Base-by-base conservation (phyloP, 2,329 filamentous ascomycete genomes). In the Huntiella omanensis region DNA sequence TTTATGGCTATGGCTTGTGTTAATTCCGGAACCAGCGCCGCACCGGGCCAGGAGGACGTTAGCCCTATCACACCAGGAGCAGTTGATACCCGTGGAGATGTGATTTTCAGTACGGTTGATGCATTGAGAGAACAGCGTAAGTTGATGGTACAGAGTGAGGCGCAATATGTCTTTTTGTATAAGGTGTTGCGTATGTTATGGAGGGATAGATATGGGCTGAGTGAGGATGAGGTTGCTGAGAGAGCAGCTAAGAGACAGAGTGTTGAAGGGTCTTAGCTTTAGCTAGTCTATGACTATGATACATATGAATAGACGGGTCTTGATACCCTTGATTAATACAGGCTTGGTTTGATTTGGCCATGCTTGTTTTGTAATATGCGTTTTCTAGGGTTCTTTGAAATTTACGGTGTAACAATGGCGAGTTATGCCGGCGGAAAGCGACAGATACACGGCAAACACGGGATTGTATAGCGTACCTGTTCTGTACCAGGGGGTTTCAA, bases 81-180 rank as follows among this genome's bases (percentile, higher is more conserved):
- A 52, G 0, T 87, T 32, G 48, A 49, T 38, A 46, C 44, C 1
- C 43, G 48, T 6, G 44, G 44, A 28, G 48, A 95, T 55, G 72
- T 80, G 2, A 71, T 98, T 36, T 83, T 77, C 53, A 70, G 81
- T 13, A 81, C 82, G 0, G 87, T 98, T 46, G 80, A 93, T 55
- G 63, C 66, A 50, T 69, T 98, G 47, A 74, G 91, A 39, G 75
- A 88, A 60, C 91, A 98, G 66, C 74, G 91, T 13, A 83, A 84
- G 65, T 83, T 80, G 62, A 98, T 98, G 91, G 91, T 98, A 4
- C 91, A 96, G 63, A 80, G 83, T 40, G 82, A 88, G 54, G 60
- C 71, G 41, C 91, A 98, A 59, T 91, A 83, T 55, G 63, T 74
- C 34, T 95, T 96, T 59, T 73, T 98, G 48, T 96, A 98, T 63